Evolutionary conservation across 768 basidiomycete species (phyloP), one percentile per base, ranked within the genome.

Genomic region (Lactifluus hygrophoroides): DNA sequence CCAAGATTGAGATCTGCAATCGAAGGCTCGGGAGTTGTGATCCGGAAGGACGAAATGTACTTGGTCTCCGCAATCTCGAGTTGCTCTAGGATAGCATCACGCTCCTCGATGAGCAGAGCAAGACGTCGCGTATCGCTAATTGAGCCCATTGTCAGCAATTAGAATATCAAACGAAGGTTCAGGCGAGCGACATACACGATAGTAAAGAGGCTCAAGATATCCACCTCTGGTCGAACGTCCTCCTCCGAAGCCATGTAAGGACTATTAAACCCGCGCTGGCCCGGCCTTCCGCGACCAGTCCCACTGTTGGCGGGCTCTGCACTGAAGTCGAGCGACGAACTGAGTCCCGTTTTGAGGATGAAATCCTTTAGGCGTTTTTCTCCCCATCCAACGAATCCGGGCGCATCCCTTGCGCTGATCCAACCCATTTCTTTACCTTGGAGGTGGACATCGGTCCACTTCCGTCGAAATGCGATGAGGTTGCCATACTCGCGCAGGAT

Each of bases 51-150:
- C 56, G 76, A 76, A 61, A 89, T 88, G 65, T 90, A 93, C 65
- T 77, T 80, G 11, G 85, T 81, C 72, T 90, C 89, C 11, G 88
- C 87, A 52, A 85, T 80, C 73, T 92, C 89, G 9, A 92, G 76
- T 60, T 86, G 83, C 63, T 88, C 84, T n/a, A 92, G 70, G 21
- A 90, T 81, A 65, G 80, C 78, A 61, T 90, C 88, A 28, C 90
- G 77, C 67, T 90, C 84, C 44, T 83, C 81, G 43, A 91, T 86
- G 28, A 91, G 79, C 6, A 80, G 62, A 0, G 83, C 80, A n/a
- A 91, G 73, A 3, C 75, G 75, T 14, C 79, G 77, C 0, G 87
- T 90, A 66, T 90, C 85, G 25, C 88, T 91, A 58, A 9, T 25
- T 6, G 14, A 21, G 28, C 34, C n/a, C 40, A 27, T 60, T 38